Evolutionary conservation across 495 filamentous ascomycete species (phyloP).

Genomic region (Cercophora sp.): DNA sequence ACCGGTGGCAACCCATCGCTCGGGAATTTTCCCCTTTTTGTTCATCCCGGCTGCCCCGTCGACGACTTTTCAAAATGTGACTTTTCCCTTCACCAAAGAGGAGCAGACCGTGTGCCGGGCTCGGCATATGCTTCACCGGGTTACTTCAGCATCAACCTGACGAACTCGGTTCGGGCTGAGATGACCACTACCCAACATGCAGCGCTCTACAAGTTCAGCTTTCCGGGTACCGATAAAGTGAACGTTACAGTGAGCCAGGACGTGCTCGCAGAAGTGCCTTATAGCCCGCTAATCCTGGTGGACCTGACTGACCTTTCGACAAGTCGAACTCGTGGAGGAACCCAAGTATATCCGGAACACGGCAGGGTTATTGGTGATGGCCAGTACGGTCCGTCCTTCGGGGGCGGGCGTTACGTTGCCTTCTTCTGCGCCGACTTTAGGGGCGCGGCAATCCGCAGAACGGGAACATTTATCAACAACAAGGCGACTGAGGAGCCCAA

Average conservation of each 20-base stretch:
- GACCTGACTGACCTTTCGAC: conserved; percentile 63
- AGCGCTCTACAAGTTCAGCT: conserved; percentile 67
- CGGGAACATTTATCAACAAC: conserved; percentile 49
- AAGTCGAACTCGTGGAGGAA: conserved; percentile 54
- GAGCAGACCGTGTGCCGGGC: conserved; percentile 42
- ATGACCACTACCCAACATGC: conserved; percentile 66
- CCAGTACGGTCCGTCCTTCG: conserved; percentile 64
- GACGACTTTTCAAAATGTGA: conserved; percentile 59
- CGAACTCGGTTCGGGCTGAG: conserved; percentile 60
- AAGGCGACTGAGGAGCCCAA: conserved; percentile 43
- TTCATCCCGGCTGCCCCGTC: conserved; percentile 59
- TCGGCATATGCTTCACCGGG: conserved; percentile 59
- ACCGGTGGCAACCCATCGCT: conserved; percentile 57
- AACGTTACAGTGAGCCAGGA: conserved; percentile 4
- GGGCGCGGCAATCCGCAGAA: conserved; percentile 56
- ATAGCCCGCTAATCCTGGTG: conserved; percentile 57
- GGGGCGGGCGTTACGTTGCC: conserved; percentile 54
- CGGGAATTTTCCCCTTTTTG: conserved; percentile 73
- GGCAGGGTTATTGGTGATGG: conserved; percentile 63
- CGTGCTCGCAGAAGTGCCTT: conserved; percentile 27
- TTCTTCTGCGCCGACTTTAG: conserved; percentile 67
- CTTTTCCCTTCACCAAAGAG: conserved; percentile 50
- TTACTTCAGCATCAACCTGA: conserved; percentile 62
- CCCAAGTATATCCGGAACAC: conserved; percentile 45
- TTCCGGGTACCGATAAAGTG: conserved; percentile 34